These are phyloP conservation scores for Rhodotorula sphaerocarpa DNA, from an alignment of 768 basidiomycete species.

Conservation along the genomic window DNA sequence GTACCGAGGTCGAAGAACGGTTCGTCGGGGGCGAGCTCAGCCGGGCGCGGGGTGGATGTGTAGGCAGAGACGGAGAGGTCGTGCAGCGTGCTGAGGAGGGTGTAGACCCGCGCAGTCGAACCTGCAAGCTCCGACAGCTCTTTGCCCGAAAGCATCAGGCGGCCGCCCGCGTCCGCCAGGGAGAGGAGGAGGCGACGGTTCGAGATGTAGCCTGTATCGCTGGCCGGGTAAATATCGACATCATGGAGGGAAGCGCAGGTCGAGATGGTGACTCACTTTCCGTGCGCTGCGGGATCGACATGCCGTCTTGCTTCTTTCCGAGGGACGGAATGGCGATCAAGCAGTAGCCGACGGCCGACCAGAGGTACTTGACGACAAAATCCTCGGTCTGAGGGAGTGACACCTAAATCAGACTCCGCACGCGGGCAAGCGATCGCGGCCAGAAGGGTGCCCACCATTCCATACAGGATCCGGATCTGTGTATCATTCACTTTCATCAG, in stretches of 20 bases:
- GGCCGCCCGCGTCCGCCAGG: constrained; percentile 90
- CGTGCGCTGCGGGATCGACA: constrained; percentile 50
- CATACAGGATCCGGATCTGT: constrained; percentile 79
- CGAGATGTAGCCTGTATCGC: constrained; percentile 82
- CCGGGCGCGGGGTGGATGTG: constrained; percentile 48
- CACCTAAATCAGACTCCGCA: not conserved
- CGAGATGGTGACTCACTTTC: constrained; percentile 45
- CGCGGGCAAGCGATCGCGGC: not conserved
- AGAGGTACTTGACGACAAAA: constrained; percentile 85
- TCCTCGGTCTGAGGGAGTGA: constrained; percentile 58
- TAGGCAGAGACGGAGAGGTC: constrained; percentile 50
- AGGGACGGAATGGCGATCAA: constrained; percentile 74
- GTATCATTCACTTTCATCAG: not conserved
- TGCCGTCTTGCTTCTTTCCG: not conserved
- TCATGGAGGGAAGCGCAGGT: not conserved
- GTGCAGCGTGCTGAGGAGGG: constrained; percentile 75
- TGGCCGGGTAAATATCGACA: not conserved
- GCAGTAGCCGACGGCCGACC: constrained; percentile 80
- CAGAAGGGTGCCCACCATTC: constrained; percentile 48
- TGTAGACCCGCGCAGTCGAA: constrained; percentile 80
- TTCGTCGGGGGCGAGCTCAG: constrained; percentile 43
- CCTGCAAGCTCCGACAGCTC: constrained; percentile 92
- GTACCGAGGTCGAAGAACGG: constrained; percentile 57
- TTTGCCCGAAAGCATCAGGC: constrained; percentile 94
- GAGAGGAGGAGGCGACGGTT: constrained; percentile 83